These are phyloP conservation scores for Catharanthus roseus DNA, from an alignment of 257 asterid genomes.

Conservation along the genomic window DNA sequence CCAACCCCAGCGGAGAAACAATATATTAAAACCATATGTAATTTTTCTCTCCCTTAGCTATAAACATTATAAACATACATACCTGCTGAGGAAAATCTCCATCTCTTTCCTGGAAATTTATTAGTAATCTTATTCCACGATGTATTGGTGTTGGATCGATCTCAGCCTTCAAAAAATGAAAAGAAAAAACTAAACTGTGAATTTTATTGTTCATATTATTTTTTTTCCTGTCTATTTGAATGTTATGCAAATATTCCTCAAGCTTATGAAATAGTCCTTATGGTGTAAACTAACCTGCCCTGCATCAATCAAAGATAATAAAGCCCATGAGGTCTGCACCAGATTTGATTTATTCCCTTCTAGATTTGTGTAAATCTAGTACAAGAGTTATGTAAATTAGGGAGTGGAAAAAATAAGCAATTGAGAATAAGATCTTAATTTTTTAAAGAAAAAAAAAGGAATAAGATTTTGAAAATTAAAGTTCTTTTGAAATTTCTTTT, in stretches of 20 bases:
- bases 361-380: conserved; percentile 36
- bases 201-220: no score
- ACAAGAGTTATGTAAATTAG: no score
- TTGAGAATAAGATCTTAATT: no score
- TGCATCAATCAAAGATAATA: conserved; percentile 37
- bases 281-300: conserved; percentile 28
- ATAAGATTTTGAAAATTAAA: no score
- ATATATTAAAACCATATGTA: no score
- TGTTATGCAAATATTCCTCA: neutral
- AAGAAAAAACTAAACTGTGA: neutral
- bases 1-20: no score
- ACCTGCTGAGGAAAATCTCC: conserved; percentile 61
- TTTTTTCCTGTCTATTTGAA: no score
- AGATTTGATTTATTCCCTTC: conserved; percentile 41
- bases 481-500: no score
- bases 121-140: conserved; percentile 33
- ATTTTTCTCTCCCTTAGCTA: no score
- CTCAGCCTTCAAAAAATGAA: conserved; percentile 14
- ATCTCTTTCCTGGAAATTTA: conserved; percentile 42
- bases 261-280: neutral
- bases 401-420: no score
- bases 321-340: conserved; percentile 59
- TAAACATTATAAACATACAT: neutral
- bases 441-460: no score
- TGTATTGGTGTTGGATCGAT: conserved; percentile 41